phyloP scores from a whole-genome alignment of 352 stramenopile genomes.

The Thraustochytrium striatum region DNA sequence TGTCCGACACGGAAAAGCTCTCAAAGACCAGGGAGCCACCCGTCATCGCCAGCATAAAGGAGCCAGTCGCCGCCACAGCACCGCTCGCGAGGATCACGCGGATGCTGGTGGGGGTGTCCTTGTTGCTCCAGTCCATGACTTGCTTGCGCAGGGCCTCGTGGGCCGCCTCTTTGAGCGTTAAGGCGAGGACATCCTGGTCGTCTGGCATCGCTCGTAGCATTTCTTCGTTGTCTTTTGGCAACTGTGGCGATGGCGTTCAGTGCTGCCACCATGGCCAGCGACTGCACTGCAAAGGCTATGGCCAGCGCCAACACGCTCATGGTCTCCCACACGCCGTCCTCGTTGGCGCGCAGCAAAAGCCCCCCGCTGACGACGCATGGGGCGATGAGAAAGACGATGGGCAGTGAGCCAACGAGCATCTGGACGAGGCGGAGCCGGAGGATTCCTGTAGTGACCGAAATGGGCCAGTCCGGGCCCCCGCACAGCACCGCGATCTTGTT shows the following conservation, averaged over 20 bases:
- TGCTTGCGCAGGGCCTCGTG: neutral
- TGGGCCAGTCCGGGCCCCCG: conserved; percentile 63
- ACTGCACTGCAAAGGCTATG: conserved; percentile 11
- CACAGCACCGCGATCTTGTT: conserved; percentile 56
- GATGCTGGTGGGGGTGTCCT: neutral
- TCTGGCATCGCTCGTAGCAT: neutral
- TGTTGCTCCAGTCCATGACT: conserved; percentile 11
- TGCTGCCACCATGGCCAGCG: conserved; percentile 1
- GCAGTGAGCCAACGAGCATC: conserved; percentile 62
- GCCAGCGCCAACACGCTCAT: conserved; percentile 11
- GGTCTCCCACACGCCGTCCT: neutral
- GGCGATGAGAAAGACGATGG: conserved; percentile 61
- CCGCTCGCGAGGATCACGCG: neutral
- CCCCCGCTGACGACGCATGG: conserved; percentile 61
- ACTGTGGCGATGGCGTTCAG: conserved; percentile 24
- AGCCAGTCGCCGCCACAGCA: neutral
- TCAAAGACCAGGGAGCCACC: neutral
- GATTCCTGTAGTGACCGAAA: conserved; percentile 61
- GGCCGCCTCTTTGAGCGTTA: neutral
- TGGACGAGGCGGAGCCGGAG: conserved; percentile 57
- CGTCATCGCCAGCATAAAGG: neutral
- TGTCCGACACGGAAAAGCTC: conserved; percentile 17
- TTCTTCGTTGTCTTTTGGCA: neutral
- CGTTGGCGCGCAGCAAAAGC: conserved; percentile 21
- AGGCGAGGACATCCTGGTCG: conserved; percentile 19